phyloP scores from a whole-genome alignment of 2,329 filamentous ascomycete species.

The Drechslerella dactyloides region DNA sequence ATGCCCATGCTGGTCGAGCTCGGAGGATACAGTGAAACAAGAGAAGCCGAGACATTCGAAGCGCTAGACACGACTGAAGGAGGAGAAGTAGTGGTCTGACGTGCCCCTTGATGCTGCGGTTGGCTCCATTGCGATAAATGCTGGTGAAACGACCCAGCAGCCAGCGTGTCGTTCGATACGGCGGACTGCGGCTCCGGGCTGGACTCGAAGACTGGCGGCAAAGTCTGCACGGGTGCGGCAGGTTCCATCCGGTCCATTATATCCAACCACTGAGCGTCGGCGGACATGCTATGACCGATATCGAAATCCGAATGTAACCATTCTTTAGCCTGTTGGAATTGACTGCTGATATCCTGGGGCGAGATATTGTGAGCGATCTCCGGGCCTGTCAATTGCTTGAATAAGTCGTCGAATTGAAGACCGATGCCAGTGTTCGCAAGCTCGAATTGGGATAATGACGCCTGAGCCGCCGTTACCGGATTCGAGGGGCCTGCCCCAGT shows the following conservation, averaged over 20 bases:
- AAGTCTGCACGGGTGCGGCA: conserved; percentile 16
- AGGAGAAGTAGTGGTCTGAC: neutral
- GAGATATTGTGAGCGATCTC: conserved; percentile 23
- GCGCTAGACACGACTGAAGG: conserved; percentile 29
- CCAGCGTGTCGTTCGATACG: conserved; percentile 19
- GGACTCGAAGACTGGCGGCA: conserved; percentile 28
- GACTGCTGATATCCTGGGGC: conserved; percentile 11
- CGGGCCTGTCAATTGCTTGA: conserved; percentile 19
- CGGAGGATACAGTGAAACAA: conserved; percentile 22
- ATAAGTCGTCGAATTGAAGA: conserved; percentile 15
- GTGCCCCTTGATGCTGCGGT: conserved; percentile 13
- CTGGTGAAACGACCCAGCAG: neutral
- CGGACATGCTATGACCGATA: conserved; percentile 19
- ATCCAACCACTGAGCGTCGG: conserved; percentile 18
- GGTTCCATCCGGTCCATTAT: conserved; percentile 41
- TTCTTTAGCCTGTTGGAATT: conserved; percentile 13
- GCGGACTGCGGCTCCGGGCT: conserved; percentile 26
- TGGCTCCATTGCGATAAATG: neutral
- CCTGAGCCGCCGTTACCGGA: conserved; percentile 12
- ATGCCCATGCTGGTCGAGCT: conserved; percentile 44
- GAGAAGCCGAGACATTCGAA: conserved; percentile 17
- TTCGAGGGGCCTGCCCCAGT: conserved; percentile 15
- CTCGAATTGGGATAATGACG: neutral
- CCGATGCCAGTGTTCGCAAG: neutral
- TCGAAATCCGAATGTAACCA: conserved; percentile 18